Base-by-base conservation (phyloP, 2,329 filamentous ascomycete genomes). In the Zopfia rhizophila region DNA sequence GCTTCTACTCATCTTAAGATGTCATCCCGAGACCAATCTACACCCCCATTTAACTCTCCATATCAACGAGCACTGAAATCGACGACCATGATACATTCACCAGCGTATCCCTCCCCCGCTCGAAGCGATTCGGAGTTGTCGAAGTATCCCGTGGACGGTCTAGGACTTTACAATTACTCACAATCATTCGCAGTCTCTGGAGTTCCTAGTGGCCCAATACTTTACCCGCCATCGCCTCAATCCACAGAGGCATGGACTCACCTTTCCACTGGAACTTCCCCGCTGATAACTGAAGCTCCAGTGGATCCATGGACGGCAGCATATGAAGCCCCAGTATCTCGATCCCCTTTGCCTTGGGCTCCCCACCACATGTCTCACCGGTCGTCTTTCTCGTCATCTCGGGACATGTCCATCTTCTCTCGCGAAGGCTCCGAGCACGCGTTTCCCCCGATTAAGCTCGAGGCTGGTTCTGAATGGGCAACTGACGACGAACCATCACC, bases 21-120 rank as follows among this genome's bases (percentile, higher is more conserved):
- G 60, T 51, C 52, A 25, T 63, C 66, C 38, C 43, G 61, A 23
- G 65, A 63, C 38, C 67, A 69, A 25, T 58, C 60, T 22, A 66
- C 63, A 32, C 63, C 70, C 50, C 61, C 65, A 24, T 66, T 67
- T 56, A 68, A 69, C 38, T 69, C 68, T 25, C 68, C 66, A 27
- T 69, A 68, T 45, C 66, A 70, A 38, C 63, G 65, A 48, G 49
- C 56, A 24, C 55, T 66, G 35, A 60, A 54, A 39, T 35, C 55
- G 12, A 43, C 47, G 14, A 50, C 64, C 13, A 39, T 70, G 28
- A 49, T 66, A 16, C 63, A 70, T 23, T 59, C 66, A 4, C 52
- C 63, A 14, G 58, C 62, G 24, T 73, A 72, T 49, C 66, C 68
- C 27, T 72, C 68, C 17, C 68, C 70, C 41, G 60, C 55, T 29